A percentile compares a stretch with the other conserved stretches of the same genome.
phyloP scores from a whole-genome alignment of 106 monocot genomes.

The Gastrodia elata region DNA sequence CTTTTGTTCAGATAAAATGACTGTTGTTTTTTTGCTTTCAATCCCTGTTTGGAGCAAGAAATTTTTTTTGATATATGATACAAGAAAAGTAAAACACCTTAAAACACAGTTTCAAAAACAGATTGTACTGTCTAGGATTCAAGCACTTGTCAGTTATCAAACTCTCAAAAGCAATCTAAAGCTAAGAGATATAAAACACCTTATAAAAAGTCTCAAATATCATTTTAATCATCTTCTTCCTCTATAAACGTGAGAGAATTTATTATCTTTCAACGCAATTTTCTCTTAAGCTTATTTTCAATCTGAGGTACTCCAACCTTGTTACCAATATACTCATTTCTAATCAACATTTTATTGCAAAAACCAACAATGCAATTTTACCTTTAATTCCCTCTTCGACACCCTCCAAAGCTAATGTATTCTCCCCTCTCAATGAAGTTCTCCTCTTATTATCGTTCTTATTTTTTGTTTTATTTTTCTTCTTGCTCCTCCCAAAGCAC shows the following conservation, averaged over 20 bases:
- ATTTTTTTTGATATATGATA: not conserved
- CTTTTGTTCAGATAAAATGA: slow-evolving; percentile 27
- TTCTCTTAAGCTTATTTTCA: no score
- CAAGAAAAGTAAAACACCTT: not conserved
- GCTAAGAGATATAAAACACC: no score
- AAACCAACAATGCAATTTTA: slow-evolving; percentile 4
- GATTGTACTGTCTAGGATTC: no score
- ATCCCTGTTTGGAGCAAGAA: slow-evolving; percentile 14
- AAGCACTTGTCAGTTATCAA: no score
- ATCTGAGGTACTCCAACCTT: no score
- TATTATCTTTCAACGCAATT: no score
- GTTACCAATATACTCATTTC: no score
- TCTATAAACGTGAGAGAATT: no score
- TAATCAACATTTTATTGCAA: not conserved
- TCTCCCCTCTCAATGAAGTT: slow-evolving; percentile 9
- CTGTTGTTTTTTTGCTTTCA: slow-evolving; percentile 21
- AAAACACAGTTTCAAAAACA: not conserved
- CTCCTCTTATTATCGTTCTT: slow-evolving; percentile 26
- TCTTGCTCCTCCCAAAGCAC: slow-evolving; percentile 28
- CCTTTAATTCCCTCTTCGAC: slow-evolving; percentile 30
- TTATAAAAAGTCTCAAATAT: not conserved
- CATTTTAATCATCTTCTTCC: not conserved
- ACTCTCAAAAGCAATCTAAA: no score
- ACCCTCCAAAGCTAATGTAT: slow-evolving; percentile 28
- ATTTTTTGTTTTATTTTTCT: slow-evolving; percentile 18